phyloP scores from a whole-genome alignment of 441 rosid species.

The Omphalea diandra region DNA sequence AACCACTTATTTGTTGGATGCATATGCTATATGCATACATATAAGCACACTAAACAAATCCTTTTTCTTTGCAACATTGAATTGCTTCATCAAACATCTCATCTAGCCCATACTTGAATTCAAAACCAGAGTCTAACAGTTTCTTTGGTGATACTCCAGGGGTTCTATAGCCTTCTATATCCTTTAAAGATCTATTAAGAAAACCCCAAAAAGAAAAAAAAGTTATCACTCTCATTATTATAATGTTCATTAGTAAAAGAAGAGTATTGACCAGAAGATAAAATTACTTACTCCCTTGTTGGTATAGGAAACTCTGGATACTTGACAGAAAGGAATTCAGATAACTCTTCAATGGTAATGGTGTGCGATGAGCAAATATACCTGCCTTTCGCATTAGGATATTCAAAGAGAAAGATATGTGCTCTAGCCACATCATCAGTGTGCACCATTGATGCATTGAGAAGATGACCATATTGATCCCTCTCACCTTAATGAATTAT shows the following conservation, averaged over 20 bases:
- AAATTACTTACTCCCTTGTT: constrained; percentile 31
- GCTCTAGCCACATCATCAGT: constrained; percentile 42
- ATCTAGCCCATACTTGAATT: constrained; percentile 29
- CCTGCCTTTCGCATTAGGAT: constrained; percentile 37
- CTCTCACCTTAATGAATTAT: constrained; percentile 24
- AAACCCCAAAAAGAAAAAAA: too few relatives aligned
- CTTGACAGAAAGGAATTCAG: constrained; percentile 28
- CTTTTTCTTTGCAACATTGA: too few relatives aligned
- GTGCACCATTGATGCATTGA: constrained; percentile 31
- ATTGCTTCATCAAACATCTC: too few relatives aligned
- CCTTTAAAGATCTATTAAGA: constrained; percentile 24
- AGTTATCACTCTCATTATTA: background rate
- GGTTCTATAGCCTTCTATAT: background rate
- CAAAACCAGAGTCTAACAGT: constrained; percentile 34
- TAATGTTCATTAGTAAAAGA: background rate
- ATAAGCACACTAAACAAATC: too few relatives aligned
- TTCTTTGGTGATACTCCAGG: constrained; percentile 32
- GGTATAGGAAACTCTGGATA: constrained; percentile 38
- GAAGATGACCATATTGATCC: background rate
- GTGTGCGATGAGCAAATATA: constrained; percentile 32
- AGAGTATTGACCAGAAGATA: background rate
- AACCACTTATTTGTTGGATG: too few relatives aligned
- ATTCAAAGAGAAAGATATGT: constrained; percentile 42
- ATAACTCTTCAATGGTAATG: constrained; percentile 25
- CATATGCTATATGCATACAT: too few relatives aligned